phyloP scores from a whole-genome alignment of 1,284 basidiomycete genomes.

The Wolfiporia cocos region DNA sequence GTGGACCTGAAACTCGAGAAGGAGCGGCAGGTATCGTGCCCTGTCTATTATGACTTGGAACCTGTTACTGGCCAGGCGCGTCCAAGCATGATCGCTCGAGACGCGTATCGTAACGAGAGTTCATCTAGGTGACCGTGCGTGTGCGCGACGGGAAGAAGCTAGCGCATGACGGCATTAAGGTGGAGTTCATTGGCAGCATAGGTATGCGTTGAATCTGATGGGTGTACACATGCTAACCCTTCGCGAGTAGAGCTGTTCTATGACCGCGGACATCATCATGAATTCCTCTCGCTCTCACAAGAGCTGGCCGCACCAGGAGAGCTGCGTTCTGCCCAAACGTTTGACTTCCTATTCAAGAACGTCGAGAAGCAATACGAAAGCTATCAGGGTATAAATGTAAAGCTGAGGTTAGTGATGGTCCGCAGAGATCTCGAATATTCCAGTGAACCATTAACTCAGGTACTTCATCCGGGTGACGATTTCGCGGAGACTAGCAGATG shows the following conservation, averaged over 20 bases:
- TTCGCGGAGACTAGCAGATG: constrained; percentile 88
- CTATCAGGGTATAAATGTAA: constrained; percentile 98
- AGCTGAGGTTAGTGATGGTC: constrained; percentile 86
- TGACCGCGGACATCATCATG: constrained; percentile 95
- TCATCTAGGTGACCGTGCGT: constrained; percentile 73
- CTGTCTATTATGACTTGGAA: constrained; percentile 96
- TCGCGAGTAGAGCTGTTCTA: constrained; percentile 95
- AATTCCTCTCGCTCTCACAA: constrained; percentile 93
- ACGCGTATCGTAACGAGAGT: neutral
- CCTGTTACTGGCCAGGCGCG: constrained; percentile 81
- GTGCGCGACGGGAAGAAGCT: constrained; percentile 95
- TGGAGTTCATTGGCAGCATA: constrained; percentile 96
- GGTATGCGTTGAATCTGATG: constrained; percentile 67
- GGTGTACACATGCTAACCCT: no score
- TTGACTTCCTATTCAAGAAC: constrained; percentile 97
- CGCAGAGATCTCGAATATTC: no score
- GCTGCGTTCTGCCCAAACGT: constrained; percentile 91
- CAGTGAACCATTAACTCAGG: no score
- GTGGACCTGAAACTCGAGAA: constrained; percentile 73
- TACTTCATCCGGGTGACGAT: constrained; percentile 95
- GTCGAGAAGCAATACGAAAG: constrained; percentile 99
- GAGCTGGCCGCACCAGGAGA: constrained; percentile 93
- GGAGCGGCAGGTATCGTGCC: constrained; percentile 77
- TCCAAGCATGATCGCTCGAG: constrained; percentile 10
- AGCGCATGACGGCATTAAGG: constrained; percentile 94